These are phyloP conservation scores for Tylopilus rubrobrunneus DNA, from an alignment of 768 basidiomycete genomes.

Conservation along the genomic window DNA sequence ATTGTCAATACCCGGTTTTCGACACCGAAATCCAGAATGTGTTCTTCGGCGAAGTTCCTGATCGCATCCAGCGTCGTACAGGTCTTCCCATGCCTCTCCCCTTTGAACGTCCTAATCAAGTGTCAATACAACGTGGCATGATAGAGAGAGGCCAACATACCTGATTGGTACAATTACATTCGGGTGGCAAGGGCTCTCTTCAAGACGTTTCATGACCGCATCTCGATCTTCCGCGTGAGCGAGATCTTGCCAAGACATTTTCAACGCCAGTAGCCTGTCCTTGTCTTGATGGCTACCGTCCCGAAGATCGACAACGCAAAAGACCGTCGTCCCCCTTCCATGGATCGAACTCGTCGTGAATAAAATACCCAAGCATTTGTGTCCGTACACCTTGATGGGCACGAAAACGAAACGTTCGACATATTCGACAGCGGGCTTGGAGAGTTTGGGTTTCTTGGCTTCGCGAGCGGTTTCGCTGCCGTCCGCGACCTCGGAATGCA, in stretches of 20 bases:
- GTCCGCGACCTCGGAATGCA: too few species aligned
- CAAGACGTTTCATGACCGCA: not conserved
- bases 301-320: not conserved
- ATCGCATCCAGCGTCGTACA: slow-evolving; percentile 3
- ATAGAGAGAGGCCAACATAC: not conserved
- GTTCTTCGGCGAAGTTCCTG: slow-evolving; percentile 1
- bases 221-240: not conserved
- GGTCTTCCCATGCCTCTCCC: not conserved
- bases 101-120: not conserved
- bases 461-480: too few species aligned
- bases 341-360: slow-evolving; percentile 11
- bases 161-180: not conserved
- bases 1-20: slow-evolving; percentile 5
- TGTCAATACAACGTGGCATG: not conserved
- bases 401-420: not conserved
- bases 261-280: not conserved
- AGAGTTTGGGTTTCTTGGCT: too few species aligned
- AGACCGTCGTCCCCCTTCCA: slow-evolving; percentile 10
- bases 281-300: not conserved
- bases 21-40: not conserved
- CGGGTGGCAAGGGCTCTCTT: not conserved
- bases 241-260: slow-evolving; percentile 11
- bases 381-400: slow-evolving; percentile 2
- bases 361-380: slow-evolving; percentile 1
- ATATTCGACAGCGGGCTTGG: too few species aligned